These are phyloP conservation scores for Populus ilicifolia DNA, from an alignment of 345 rosid species.

Conservation along the genomic window DNA sequence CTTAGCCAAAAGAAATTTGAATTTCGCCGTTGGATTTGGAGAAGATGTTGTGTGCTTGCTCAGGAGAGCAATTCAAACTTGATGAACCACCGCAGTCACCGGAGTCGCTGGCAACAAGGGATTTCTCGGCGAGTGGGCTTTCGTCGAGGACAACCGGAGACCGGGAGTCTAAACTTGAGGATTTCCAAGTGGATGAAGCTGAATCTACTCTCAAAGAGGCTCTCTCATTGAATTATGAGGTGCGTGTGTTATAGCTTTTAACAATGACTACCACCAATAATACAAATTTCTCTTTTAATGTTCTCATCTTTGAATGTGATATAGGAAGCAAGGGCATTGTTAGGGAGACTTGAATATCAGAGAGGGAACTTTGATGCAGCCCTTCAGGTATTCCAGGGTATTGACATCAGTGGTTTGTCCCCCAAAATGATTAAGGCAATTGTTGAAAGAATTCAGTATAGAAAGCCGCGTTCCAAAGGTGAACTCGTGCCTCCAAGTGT, in stretches of 20 bases:
- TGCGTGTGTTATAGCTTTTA: constrained; percentile 15
- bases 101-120: constrained; percentile 87
- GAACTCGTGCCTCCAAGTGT: constrained; percentile 39
- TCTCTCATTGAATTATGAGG: constrained; percentile 96
- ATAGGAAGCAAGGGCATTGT: constrained; percentile 95
- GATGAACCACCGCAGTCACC: constrained; percentile 90
- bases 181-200: constrained; percentile 80
- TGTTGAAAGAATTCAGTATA: constrained; percentile 49
- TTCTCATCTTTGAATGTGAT: not conserved
- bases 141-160: constrained; percentile 71
- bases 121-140: constrained; percentile 82
- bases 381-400: constrained; percentile 90
- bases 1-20: not conserved
- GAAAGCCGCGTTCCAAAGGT: constrained; percentile 51
- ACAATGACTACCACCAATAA: not conserved
- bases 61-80: constrained; percentile 87
- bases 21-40: not conserved
- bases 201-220: constrained; percentile 96
- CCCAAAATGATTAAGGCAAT: constrained; percentile 72
- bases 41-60: constrained; percentile 92
- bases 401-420: constrained; percentile 59
- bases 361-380: constrained; percentile 93
- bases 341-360: constrained; percentile 91
- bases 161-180: constrained; percentile 80
- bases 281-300: not conserved